Conservation (phyloP, 1,284 basidiomycete genomes). For the Trametes hirsuta region DNA sequence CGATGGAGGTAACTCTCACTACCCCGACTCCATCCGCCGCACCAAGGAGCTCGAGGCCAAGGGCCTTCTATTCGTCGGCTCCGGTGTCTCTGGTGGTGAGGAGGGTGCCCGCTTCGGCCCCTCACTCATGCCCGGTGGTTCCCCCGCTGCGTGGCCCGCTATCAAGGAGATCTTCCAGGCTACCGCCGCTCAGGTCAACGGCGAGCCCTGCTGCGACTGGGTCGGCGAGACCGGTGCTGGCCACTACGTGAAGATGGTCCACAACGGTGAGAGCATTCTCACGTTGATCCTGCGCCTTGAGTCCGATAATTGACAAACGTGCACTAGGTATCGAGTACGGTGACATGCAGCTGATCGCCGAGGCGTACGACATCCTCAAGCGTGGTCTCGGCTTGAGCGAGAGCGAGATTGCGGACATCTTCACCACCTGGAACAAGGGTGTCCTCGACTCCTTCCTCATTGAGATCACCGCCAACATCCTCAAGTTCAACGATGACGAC, state of each 20-base stretch:
- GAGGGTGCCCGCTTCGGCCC: slow-evolving; percentile 98
- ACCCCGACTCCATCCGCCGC: slow-evolving; percentile 97
- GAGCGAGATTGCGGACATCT: slow-evolving; percentile 89
- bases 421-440: slow-evolving; percentile 95
- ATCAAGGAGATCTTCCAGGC: slow-evolving; percentile 99
- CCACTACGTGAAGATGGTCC: slow-evolving; percentile 99
- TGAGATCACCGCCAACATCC: slow-evolving; percentile 95
- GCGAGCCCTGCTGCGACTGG: slow-evolving; percentile 99
- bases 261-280: slow-evolving; percentile 74
- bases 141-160: slow-evolving; percentile 89
- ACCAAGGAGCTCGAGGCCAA: slow-evolving; percentile 92
- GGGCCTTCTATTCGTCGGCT: slow-evolving; percentile 96
- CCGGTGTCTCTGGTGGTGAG: slow-evolving; percentile 99
- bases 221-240: slow-evolving; percentile 95
- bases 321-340: slow-evolving; percentile 93
- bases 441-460: slow-evolving; percentile 99
- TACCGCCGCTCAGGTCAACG: slow-evolving; percentile 93
- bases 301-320: slow-evolving; percentile 14
- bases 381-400: slow-evolving; percentile 88
- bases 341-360: slow-evolving; percentile 99
- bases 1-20: slow-evolving; percentile 99
- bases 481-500: slow-evolving; percentile 96
- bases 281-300: slow-evolving; percentile 17
- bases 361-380: slow-evolving; percentile 98
- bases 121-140: slow-evolving; percentile 99